These are phyloP conservation scores for Beauveria australis DNA, from an alignment of 2,329 filamentous ascomycete genomes.

Conservation along the genomic window DNA sequence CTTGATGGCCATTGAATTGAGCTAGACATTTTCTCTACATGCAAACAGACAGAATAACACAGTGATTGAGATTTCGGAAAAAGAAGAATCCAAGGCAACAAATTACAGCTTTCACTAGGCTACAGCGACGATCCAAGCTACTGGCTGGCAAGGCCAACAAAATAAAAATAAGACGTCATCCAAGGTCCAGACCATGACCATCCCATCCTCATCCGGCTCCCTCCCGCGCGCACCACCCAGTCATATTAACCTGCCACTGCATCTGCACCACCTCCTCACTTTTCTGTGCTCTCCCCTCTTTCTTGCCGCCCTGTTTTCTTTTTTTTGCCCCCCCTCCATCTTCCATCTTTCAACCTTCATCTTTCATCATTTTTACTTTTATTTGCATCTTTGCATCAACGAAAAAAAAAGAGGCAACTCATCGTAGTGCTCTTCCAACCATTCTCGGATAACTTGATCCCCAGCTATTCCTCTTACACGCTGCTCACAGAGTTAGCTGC, in stretches of 20 bases:
- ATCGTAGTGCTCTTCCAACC: not conserved
- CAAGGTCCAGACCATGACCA: not conserved
- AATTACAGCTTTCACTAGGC: not conserved
- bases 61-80: too few relatives aligned
- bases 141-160: not conserved
- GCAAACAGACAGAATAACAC: too few relatives aligned
- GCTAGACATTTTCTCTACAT: too few relatives aligned
- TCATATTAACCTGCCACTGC: not conserved
- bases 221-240: not conserved
- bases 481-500: not conserved
- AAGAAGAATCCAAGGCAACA: too few relatives aligned
- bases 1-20: not conserved
- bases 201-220: slow-evolving; percentile 8
- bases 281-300: not conserved
- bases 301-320: not conserved
- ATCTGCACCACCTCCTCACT: not conserved
- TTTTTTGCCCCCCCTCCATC: not conserved
- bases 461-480: not conserved
- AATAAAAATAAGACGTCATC: not conserved
- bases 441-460: not conserved
- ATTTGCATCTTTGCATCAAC: not conserved
- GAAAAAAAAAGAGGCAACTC: not conserved
- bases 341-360: not conserved
- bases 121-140: not conserved
- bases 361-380: not conserved